Percentiles rank a stretch among this genome's conserved stretches.
Conservation (phyloP, 495 filamentous ascomycete species). For the Penicillium cosmopolitanum region DNA sequence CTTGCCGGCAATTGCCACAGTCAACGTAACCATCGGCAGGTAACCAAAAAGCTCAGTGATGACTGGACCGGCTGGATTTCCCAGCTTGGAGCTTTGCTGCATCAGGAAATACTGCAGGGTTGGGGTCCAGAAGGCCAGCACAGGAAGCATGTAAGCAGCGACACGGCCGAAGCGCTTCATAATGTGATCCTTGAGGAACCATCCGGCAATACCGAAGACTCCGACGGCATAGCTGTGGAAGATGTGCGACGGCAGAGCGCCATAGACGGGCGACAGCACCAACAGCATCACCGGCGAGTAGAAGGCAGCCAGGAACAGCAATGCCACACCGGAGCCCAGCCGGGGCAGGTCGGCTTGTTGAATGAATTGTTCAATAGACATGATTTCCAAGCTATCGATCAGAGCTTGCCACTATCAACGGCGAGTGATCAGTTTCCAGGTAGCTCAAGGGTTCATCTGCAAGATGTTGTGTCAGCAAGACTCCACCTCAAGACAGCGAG, state of each 20-base stretch:
- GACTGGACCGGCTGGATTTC: constrained; percentile 70
- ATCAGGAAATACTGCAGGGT: constrained; percentile 69
- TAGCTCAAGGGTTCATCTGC: constrained; percentile 13
- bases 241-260: constrained; percentile 70
- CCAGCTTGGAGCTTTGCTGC: constrained; percentile 62
- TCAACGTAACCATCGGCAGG: constrained; percentile 72
- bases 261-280: constrained; percentile 82
- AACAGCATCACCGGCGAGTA: constrained; percentile 76
- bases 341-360: constrained; percentile 34
- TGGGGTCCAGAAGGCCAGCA: constrained; percentile 76
- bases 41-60: constrained; percentile 72
- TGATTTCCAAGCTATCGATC: constrained; percentile 25
- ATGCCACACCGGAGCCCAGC: constrained; percentile 37
- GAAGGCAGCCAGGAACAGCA: constrained; percentile 71
- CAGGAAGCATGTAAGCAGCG: constrained; percentile 57
- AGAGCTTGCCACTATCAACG: constrained; percentile 11
- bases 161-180: constrained; percentile 45
- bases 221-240: constrained; percentile 71
- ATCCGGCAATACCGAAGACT: constrained; percentile 63
- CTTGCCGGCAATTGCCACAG: constrained; percentile 65
- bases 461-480: constrained; percentile 12
- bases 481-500: background rate
- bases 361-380: constrained; percentile 33
- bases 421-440: background rate
- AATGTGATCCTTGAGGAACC: constrained; percentile 58